Percentiles rank a stretch among this genome's conserved stretches.
Conservation (phyloP, 2,329 filamentous ascomycete species). For the Fusarium subtropicale region DNA sequence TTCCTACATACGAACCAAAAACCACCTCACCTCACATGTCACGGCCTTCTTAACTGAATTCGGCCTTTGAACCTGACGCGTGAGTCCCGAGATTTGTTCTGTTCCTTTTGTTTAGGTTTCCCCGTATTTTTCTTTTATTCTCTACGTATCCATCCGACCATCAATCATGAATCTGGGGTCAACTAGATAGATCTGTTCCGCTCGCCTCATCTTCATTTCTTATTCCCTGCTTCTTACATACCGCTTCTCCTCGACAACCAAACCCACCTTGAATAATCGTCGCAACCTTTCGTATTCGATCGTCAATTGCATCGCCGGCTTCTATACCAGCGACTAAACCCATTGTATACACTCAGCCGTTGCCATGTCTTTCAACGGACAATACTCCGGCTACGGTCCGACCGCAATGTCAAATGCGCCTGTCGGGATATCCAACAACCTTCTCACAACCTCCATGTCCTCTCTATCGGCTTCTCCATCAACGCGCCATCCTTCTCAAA, state of each 20-base stretch:
- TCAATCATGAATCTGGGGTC: slow-evolving; percentile 42
- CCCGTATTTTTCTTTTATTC: slow-evolving; percentile 17
- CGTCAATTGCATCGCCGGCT: slow-evolving; percentile 13
- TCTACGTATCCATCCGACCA: slow-evolving; percentile 12
- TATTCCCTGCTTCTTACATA: slow-evolving; percentile 20
- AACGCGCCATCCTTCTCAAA: slow-evolving; percentile 74
- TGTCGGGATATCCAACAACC: slow-evolving; percentile 61
- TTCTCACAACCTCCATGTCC: slow-evolving; percentile 74
- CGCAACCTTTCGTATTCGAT: slow-evolving; percentile 33
- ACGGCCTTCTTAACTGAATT: slow-evolving; percentile 42
- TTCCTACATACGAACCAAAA: slow-evolving; percentile 22
- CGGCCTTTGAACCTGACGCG: slow-evolving; percentile 41
- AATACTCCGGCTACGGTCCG: slow-evolving; percentile 59
- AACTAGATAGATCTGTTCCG: slow-evolving; percentile 29
- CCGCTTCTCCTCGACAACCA: slow-evolving; percentile 23
- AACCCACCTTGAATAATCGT: slow-evolving; percentile 11
- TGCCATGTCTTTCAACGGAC: slow-evolving; percentile 59
- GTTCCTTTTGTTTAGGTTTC: slow-evolving; percentile 23
- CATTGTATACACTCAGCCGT: slow-evolving; percentile 10
- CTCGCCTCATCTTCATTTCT: slow-evolving; percentile 19
- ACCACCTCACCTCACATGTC: slow-evolving; percentile 43
- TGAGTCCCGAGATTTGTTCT: slow-evolving; percentile 38
- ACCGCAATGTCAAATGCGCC: slow-evolving; percentile 52
- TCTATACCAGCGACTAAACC: slow-evolving; percentile 10
- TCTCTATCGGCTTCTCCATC: slow-evolving; percentile 73